phyloP scores from a whole-genome alignment of 768 basidiomycete genomes.

The Psilocybe sp. region DNA sequence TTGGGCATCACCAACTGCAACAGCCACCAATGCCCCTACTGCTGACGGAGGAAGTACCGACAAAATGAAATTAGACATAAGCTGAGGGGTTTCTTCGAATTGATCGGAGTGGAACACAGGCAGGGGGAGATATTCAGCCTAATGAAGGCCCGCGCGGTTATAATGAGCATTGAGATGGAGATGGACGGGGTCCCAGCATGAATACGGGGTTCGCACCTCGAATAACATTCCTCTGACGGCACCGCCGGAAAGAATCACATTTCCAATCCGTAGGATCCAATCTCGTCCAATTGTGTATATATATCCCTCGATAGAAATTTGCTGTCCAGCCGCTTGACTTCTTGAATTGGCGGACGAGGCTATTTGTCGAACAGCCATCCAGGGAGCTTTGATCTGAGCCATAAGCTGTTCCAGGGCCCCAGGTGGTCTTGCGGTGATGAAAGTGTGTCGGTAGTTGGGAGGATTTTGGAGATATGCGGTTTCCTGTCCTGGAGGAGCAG shows the following conservation, averaged over 20 bases:
- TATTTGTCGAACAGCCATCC: slow-evolving; percentile 65
- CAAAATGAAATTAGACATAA: slow-evolving; percentile 71
- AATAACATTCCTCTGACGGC: slow-evolving; percentile 81
- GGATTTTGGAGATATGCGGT: slow-evolving; percentile 42
- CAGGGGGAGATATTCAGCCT: slow-evolving; percentile 85
- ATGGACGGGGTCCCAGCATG: neutral
- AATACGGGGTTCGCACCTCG: slow-evolving; percentile 47
- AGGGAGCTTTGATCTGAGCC: slow-evolving; percentile 69
- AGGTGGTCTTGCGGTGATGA: slow-evolving; percentile 72
- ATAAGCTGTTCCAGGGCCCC: slow-evolving; percentile 75
- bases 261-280: slow-evolving; percentile 79
- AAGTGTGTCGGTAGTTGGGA: slow-evolving; percentile 74
- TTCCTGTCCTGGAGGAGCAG: slow-evolving; percentile 41
- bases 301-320: slow-evolving; percentile 70
- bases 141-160: slow-evolving; percentile 1
- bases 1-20: slow-evolving; percentile 72
- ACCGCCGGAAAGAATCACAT: slow-evolving; percentile 73
- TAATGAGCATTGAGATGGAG: neutral
- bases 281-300: slow-evolving; percentile 78
- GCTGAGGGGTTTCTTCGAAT: slow-evolving; percentile 66
- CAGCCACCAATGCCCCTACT: slow-evolving; percentile 74
- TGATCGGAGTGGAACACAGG: slow-evolving; percentile 63
- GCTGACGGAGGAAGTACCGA: slow-evolving; percentile 72
- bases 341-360: slow-evolving; percentile 11
- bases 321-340: slow-evolving; percentile 47